phyloP scores from a whole-genome alignment of 148 eudicot species.

The Camellia lanceoleosa region DNA sequence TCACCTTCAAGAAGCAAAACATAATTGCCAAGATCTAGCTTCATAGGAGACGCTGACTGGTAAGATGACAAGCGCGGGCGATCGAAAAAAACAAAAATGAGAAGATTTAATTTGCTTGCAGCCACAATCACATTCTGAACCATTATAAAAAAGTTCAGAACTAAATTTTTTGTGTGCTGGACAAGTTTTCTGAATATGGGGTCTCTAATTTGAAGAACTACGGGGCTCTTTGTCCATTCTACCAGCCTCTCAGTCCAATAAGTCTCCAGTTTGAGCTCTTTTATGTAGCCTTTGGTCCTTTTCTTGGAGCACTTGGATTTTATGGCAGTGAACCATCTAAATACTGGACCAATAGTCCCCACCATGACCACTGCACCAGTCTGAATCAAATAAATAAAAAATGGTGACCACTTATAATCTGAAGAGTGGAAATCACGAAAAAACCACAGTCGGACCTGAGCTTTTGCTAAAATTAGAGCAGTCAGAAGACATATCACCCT shows the following conservation, averaged over 20 bases:
- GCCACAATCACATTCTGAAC: slow-evolving; percentile 1
- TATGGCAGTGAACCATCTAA: slow-evolving; percentile 17
- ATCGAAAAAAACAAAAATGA: background rate
- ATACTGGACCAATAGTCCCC: slow-evolving; percentile 25
- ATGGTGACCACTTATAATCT: slow-evolving; percentile 20
- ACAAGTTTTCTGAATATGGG: background rate
- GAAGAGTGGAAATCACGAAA: background rate
- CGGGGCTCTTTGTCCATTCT: slow-evolving; percentile 17
- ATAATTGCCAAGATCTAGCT: background rate
- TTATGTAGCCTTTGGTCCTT: background rate
- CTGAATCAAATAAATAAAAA: slow-evolving; percentile 9
- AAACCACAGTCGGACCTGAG: background rate
- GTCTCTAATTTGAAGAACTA: background rate
- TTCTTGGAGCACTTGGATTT: background rate
- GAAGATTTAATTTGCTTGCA: slow-evolving; percentile 1
- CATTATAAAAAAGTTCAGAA: slow-evolving; percentile 4
- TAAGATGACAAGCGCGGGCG: background rate
- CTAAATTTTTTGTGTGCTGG: background rate
- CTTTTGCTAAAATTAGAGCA: slow-evolving; percentile 16
- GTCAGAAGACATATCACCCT: slow-evolving; percentile 12
- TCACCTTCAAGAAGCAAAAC: background rate
- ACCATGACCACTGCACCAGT: slow-evolving; percentile 15
- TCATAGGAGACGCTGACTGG: background rate
- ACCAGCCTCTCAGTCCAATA: slow-evolving; percentile 21
- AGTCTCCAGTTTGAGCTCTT: slow-evolving; percentile 11